A percentile compares a stretch with the other conserved stretches of the same genome.
These are phyloP conservation scores for Aspergillus sclerotioniger DNA, from an alignment of 495 filamentous ascomycete genomes.

Conservation along the genomic window DNA sequence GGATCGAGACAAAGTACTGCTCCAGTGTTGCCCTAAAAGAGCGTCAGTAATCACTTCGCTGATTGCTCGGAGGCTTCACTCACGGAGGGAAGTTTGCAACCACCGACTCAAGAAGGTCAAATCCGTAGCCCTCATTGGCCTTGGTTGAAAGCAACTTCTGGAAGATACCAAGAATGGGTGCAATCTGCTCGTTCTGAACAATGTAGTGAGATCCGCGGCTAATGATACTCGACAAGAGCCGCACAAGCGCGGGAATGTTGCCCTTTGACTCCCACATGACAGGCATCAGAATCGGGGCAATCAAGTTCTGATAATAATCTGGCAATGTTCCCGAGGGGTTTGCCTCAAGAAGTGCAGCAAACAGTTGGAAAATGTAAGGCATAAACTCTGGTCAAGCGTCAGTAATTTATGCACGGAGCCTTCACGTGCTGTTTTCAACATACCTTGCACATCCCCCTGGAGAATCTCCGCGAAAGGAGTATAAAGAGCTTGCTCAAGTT, in stretches of 20 bases:
- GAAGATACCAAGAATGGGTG: constrained; percentile 84
- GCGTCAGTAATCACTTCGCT: constrained; percentile 15
- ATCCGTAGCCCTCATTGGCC: constrained; percentile 73
- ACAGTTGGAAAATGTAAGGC: constrained; percentile 95
- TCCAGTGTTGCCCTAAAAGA: constrained; percentile 57
- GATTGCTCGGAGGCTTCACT: constrained; percentile 33
- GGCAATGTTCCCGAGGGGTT: constrained; percentile 72
- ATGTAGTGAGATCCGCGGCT: constrained; percentile 71
- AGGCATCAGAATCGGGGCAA: constrained; percentile 71
- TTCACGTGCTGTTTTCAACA: constrained; percentile 9
- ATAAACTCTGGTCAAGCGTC: constrained; percentile 69
- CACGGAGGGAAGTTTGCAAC: constrained; percentile 68
- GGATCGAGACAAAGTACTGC: constrained; percentile 73
- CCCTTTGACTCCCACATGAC: constrained; percentile 84
- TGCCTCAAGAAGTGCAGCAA: constrained; percentile 81
- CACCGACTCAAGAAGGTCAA: constrained; percentile 84
- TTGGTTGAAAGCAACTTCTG: constrained; percentile 77
- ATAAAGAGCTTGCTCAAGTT: constrained; percentile 76
- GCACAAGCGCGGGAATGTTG: constrained; percentile 86
- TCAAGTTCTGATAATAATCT: constrained; percentile 70
- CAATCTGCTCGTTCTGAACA: constrained; percentile 70
- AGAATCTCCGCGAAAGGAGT: constrained; percentile 73
- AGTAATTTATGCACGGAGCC: neutral
- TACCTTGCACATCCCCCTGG: constrained; percentile 75
- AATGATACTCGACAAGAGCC: constrained; percentile 81